These are phyloP conservation scores for Thielaviopsis populi DNA, from an alignment of 2,329 filamentous ascomycete genomes.

Conservation along the genomic window DNA sequence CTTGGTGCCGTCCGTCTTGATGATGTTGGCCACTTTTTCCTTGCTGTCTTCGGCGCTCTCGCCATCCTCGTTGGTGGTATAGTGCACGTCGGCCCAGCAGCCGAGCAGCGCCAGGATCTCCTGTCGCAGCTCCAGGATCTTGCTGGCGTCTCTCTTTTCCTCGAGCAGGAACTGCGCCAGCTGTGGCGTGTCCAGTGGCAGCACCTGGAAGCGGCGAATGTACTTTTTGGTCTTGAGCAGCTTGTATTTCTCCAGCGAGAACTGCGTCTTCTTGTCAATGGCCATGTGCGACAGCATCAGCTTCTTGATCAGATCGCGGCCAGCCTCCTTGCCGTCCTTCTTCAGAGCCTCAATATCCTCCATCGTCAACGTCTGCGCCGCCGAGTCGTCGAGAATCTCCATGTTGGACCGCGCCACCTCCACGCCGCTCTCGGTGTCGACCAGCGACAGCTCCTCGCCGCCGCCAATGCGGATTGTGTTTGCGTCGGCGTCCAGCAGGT, in stretches of 20 bases:
- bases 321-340: slow-evolving; percentile 59
- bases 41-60: slow-evolving; percentile 19
- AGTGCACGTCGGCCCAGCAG: slow-evolving; percentile 84
- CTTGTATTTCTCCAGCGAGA: slow-evolving; percentile 91
- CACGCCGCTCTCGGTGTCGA: slow-evolving; percentile 28
- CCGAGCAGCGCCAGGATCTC: slow-evolving; percentile 69
- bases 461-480: slow-evolving; percentile 26
- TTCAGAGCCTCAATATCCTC: slow-evolving; percentile 63
- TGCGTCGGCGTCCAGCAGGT: slow-evolving; percentile 34
- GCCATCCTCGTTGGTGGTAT: slow-evolving; percentile 31
- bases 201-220: slow-evolving; percentile 67
- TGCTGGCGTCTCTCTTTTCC: slow-evolving; percentile 57
- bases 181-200: slow-evolving; percentile 66
- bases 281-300: slow-evolving; percentile 78
- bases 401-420: slow-evolving; percentile 40
- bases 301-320: slow-evolving; percentile 83
- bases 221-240: slow-evolving; percentile 90
- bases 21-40: slow-evolving; percentile 16
- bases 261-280: slow-evolving; percentile 85
- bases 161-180: slow-evolving; percentile 64
- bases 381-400: slow-evolving; percentile 44
- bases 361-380: slow-evolving; percentile 61
- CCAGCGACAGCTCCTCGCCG: slow-evolving; percentile 30
- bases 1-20: neutral
- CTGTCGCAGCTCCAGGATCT: slow-evolving; percentile 73